A percentile compares a stretch with the other conserved stretches of the same genome.
Conservation (phyloP, 2,329 filamentous ascomycete genomes). For the Hypoxylon sp. region DNA sequence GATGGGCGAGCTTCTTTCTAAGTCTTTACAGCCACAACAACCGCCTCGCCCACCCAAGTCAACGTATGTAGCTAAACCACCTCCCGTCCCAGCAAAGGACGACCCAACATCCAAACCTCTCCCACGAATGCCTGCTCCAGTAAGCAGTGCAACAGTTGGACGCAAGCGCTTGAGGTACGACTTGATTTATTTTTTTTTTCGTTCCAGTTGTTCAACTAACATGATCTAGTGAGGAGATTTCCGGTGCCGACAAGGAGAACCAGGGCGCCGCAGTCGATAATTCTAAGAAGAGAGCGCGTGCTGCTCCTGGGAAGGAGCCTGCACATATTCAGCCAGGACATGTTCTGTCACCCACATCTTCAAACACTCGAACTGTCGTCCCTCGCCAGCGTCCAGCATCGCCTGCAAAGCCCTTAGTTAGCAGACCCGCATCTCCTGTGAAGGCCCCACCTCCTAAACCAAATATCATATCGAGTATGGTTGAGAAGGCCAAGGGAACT, state of each 20-base stretch:
- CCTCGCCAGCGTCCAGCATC: constrained; percentile 66
- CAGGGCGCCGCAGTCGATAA: constrained; percentile 70
- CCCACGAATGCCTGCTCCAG: constrained; percentile 56
- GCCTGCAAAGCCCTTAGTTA: constrained; percentile 69
- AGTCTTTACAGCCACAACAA: constrained; percentile 63
- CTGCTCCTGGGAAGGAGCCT: constrained; percentile 58
- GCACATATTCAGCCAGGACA: constrained; percentile 65
- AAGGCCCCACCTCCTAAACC: constrained; percentile 60
- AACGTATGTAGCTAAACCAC: constrained; percentile 55
- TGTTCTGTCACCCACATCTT: constrained; percentile 85
- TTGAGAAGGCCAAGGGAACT: constrained; percentile 72
- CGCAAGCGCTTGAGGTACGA: constrained; percentile 69
- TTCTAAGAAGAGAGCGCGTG: constrained; percentile 77
- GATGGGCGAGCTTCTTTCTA: constrained; percentile 82
- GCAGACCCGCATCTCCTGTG: constrained; percentile 54
- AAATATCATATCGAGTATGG: constrained; percentile 68
- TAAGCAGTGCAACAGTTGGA: constrained; percentile 50
- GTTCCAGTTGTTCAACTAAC: constrained; percentile 43
- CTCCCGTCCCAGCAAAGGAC: constrained; percentile 68
- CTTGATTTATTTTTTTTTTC: constrained; percentile 28
- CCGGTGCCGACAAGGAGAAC: constrained; percentile 83
- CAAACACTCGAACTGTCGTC: constrained; percentile 79
- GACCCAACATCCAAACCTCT: constrained; percentile 55
- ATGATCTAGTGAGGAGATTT: constrained; percentile 71
- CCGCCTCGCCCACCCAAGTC: constrained; percentile 48